phyloP scores from a whole-genome alignment of 805 yeast species.

The Ogataea allantospora region DNA sequence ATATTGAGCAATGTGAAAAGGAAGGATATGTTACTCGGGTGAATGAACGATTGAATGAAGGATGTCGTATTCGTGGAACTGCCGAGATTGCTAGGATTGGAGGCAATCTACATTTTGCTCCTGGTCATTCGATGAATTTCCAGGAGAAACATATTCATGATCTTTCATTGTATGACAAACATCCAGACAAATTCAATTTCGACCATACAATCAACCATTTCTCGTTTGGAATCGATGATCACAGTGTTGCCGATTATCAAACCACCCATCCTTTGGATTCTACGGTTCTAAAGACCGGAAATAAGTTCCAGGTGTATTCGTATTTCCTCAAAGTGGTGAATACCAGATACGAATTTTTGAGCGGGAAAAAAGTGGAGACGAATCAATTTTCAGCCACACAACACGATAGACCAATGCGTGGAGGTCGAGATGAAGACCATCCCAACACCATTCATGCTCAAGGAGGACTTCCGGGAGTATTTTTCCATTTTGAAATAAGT shows the following conservation, averaged over 20 bases:
- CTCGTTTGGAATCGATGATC: conserved; percentile 70
- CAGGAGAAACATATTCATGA: conserved; percentile 79
- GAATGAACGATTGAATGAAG: conserved; percentile 64
- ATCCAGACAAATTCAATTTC: conserved; percentile 61
- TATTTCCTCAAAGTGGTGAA: conserved; percentile 90
- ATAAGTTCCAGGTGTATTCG: conserved; percentile 63
- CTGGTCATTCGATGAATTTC: conserved; percentile 72
- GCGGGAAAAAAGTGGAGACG: conserved; percentile 59
- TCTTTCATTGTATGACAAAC: conserved; percentile 62
- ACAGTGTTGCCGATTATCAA: conserved; percentile 29
- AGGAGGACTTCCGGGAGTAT: conserved; percentile 92
- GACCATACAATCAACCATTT: conserved; percentile 77
- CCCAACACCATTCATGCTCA: conserved; percentile 75
- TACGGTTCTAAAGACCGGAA: conserved; percentile 36
- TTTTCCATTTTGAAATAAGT: conserved; percentile 84
- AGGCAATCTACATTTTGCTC: conserved; percentile 94
- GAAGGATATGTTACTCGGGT: conserved; percentile 79
- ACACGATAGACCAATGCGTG: conserved; percentile 80
- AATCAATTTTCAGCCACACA: conserved; percentile 87
- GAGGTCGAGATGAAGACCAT: conserved; percentile 91
- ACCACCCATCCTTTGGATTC: conserved; percentile 72
- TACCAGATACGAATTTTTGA: conserved; percentile 74
- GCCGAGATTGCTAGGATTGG: conserved; percentile 80
- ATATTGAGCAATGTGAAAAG: conserved; percentile 84
- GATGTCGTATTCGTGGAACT: conserved; percentile 82